phyloP scores from a whole-genome alignment of 176 grass and related monocot genomes.

The Puccinellia tenuiflora region DNA sequence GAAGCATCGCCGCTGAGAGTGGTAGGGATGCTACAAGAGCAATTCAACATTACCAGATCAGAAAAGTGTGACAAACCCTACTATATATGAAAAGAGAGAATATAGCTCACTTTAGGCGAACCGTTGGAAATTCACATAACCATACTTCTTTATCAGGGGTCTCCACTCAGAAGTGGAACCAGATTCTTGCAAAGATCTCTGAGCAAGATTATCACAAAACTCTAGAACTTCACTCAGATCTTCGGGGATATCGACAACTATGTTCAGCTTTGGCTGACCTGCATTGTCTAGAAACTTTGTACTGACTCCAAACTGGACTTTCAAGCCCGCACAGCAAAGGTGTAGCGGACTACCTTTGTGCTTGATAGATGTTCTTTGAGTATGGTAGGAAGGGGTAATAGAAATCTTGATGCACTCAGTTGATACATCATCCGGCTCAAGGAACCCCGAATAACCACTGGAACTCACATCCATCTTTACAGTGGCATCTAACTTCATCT shows the following conservation, averaged over 20 bases:
- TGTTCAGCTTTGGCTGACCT: constrained; percentile 68
- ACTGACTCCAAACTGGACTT: constrained; percentile 55
- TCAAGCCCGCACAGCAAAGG: constrained; percentile 53
- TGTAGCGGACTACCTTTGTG: constrained; percentile 52
- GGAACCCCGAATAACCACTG: constrained; percentile 51
- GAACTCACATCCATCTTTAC: constrained; percentile 34
- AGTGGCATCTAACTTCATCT: constrained; percentile 64
- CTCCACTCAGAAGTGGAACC: constrained; percentile 91
- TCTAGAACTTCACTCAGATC: constrained; percentile 62
- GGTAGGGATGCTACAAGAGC: constrained; percentile 65
- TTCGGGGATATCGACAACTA: constrained; percentile 61
- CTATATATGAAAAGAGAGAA: background rate
- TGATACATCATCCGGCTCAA: constrained; percentile 53
- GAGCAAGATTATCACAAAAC: constrained; percentile 63
- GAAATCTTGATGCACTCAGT: constrained; percentile 54
- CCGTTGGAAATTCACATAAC: constrained; percentile 46
- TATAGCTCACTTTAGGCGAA: constrained; percentile 71
- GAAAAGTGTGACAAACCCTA: background rate
- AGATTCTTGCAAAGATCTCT: constrained; percentile 41
- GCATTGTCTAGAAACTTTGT: constrained; percentile 65
- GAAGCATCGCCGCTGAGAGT: constrained; percentile 20
- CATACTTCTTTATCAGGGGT: constrained; percentile 59
- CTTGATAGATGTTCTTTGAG: constrained; percentile 34
- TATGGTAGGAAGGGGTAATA: constrained; percentile 35
- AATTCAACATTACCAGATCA: constrained; percentile 1